A percentile compares a stretch with the other conserved stretches of the same genome.
These are phyloP conservation scores for Lactarius indigo DNA, from an alignment of 768 basidiomycete species.

Conservation along the genomic window DNA sequence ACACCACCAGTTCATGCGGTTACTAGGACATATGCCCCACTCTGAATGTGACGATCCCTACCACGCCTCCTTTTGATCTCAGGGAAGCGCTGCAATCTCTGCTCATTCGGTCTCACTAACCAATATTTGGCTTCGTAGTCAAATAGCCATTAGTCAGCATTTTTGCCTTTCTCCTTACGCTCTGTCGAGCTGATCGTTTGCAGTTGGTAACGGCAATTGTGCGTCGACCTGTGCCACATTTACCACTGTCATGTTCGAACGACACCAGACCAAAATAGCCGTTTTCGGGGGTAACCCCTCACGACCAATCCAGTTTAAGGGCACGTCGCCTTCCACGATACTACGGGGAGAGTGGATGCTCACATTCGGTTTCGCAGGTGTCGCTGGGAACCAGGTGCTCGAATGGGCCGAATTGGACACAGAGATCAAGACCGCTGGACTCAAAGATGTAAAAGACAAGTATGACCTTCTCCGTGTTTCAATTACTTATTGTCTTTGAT, in stretches of 20 bases:
- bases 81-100: conserved; percentile 3
- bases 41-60: neutral
- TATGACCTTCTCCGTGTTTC: neutral
- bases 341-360: neutral
- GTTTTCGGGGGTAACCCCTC: conserved; percentile 51
- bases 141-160: conserved; percentile 15
- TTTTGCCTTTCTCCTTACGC: neutral
- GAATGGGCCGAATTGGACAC: neutral
- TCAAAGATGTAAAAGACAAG: conserved; percentile 31
- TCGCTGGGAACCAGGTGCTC: neutral
- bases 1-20: neutral
- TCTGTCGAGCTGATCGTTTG: neutral
- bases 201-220: conserved; percentile 33
- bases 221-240: conserved; percentile 59
- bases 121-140: neutral
- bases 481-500: neutral
- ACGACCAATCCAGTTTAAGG: conserved; percentile 46
- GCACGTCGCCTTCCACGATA: conserved; percentile 16
- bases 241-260: conserved; percentile 51
- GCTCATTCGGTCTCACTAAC: neutral
- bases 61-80: conserved; percentile 19
- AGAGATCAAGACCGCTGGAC: conserved; percentile 22
- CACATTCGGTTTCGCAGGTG: conserved; percentile 17
- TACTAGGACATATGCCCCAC: conserved; percentile 37
- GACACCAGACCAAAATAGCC: conserved; percentile 44